Evolutionary conservation across 345 rosid genomes (phyloP), one percentile per base, ranked within the genome.

Genomic region (Sapria himalayana): DNA sequence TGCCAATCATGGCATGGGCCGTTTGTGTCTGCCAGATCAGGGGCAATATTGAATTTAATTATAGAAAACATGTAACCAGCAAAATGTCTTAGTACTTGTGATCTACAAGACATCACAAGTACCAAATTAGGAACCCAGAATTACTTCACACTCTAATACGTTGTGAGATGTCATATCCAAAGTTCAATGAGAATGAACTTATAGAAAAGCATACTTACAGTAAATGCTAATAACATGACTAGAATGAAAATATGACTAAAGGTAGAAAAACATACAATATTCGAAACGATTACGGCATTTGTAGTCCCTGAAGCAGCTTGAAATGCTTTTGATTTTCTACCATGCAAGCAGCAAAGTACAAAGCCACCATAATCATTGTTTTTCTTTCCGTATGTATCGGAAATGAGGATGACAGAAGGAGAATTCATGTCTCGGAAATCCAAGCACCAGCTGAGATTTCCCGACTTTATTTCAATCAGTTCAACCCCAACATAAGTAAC

Each of bases 391-490:
- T 70, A 76, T 7, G 70, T 59, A 70, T 78, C 94, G 40, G 79
- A 61, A 32, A 89, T 75, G 34, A 69, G 69, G 50, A 82, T 27
- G 18, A 89, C 58, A 35, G 95, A 79, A 1, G 98, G 95, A 36
- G 98, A 82, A 52, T 46, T 60, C 93, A 82, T 82, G 46, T 89
- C 95, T 74, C 95, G 82, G 47, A 89, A 89, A 57, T 89, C 98
- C 69, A 89, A 71, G 63, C 86, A 79, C 98, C 98, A 89, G 29
- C 81, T 74, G 19, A 70, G 66, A 46, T 79, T 76, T 37, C 95
- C 98, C 12, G 79, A 67, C 41, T 69, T 76, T 46, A 66, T 54
- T 14, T 89, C 98, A 22, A 74, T 42, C 49, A 82, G 73, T 64
- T 89, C 95, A 33, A 79, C 69, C 50, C 95, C 99, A 35, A 65